Conservation (phyloP, 768 basidiomycete species). For the Amanita rubescens region DNA sequence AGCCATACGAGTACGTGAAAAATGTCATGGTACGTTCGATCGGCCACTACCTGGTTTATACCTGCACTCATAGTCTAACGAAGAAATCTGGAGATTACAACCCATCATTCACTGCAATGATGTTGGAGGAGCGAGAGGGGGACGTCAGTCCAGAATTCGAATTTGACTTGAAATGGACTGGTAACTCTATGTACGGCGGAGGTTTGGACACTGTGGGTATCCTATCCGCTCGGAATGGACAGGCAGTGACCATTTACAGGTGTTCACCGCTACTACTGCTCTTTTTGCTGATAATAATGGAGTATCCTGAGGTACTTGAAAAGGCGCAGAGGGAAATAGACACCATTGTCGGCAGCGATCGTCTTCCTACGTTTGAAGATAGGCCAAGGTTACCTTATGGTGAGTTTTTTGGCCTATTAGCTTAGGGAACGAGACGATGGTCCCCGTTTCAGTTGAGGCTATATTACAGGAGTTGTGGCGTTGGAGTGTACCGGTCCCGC, state of each 20-base stretch:
- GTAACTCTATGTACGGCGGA: constrained; percentile 75
- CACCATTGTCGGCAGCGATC: constrained; percentile 41
- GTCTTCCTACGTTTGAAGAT: constrained; percentile 57
- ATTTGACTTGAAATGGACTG: constrained; percentile 71
- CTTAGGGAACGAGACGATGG: neutral
- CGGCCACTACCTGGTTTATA: constrained; percentile 1
- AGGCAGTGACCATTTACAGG: constrained; percentile 25
- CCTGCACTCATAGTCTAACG: neutral
- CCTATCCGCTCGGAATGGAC: neutral
- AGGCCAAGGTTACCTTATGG: constrained; percentile 48
- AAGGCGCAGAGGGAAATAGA: constrained; percentile 66
- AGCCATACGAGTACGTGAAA: constrained; percentile 53
- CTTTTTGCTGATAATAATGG: constrained; percentile 63
- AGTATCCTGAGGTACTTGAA: constrained; percentile 46
- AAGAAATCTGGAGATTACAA: constrained; percentile 35
- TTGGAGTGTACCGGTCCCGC: constrained; percentile 51
- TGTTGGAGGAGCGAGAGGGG: constrained; percentile 43
- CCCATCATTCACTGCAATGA: constrained; percentile 40
- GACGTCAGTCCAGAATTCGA: constrained; percentile 38
- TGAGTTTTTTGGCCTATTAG: constrained; percentile 13
- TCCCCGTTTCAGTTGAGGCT: constrained; percentile 32
- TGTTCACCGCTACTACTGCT: constrained; percentile 46
- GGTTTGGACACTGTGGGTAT: constrained; percentile 55
- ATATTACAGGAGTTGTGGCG: constrained; percentile 48
- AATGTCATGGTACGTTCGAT: constrained; percentile 41